Percentiles rank a stretch among this genome's conserved stretches.
phyloP scores from a whole-genome alignment of 176 grass and related monocot species.

The Aechmea fasciata region DNA sequence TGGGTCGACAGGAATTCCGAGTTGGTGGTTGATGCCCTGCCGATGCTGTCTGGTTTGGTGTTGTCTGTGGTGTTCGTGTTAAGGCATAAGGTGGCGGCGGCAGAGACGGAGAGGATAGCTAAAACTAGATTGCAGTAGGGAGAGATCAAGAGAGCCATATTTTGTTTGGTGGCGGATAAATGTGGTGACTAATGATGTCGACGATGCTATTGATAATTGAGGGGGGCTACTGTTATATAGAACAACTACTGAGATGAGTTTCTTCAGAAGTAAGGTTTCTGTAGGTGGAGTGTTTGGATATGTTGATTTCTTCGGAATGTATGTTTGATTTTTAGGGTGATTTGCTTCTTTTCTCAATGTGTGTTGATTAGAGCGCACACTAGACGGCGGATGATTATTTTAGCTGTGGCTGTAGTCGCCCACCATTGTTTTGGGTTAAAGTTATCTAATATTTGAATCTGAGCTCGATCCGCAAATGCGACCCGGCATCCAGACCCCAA shows the following conservation, averaged over 20 bases:
- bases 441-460: not conserved
- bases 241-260: not conserved
- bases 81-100: not conserved
- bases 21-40: not conserved
- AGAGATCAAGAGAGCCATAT: not conserved
- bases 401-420: not conserved
- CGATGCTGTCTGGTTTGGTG: no score
- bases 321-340: not conserved
- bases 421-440: not conserved
- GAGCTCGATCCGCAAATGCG: no score
- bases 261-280: not conserved
- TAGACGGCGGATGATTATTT: not conserved
- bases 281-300: not conserved
- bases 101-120: not conserved
- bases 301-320: not conserved
- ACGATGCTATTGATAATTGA: not conserved
- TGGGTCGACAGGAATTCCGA: conserved; percentile 24
- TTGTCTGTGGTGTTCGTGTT: not conserved
- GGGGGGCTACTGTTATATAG: not conserved
- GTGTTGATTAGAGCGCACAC: not conserved
- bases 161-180: not conserved
- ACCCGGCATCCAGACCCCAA: no score
- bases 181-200: not conserved
- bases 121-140: not conserved
- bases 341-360: not conserved